Conservation (phyloP, 192 early-diverging fungal species). For the Coemansia sp. region DNA sequence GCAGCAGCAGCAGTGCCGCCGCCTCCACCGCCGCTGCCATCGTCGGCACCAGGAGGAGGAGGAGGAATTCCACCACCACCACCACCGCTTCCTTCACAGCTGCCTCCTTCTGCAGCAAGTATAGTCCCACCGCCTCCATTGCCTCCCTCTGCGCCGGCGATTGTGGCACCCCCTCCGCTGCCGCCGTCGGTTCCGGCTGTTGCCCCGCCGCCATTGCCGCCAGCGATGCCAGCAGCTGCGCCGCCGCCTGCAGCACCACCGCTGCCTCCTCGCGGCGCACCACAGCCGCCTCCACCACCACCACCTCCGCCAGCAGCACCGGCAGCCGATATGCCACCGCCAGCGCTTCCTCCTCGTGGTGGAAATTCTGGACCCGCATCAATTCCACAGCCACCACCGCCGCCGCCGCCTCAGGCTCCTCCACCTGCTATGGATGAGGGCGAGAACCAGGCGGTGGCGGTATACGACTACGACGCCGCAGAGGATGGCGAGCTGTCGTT, state of each 20-base stretch:
- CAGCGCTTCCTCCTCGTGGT: slow-evolving; percentile 17
- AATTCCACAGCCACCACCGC: slow-evolving; percentile 8
- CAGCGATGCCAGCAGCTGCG: slow-evolving; percentile 1
- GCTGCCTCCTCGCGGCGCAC: background rate
- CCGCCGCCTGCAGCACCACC: slow-evolving; percentile 2
- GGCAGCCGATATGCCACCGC: slow-evolving; percentile 1
- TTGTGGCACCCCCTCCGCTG: slow-evolving; percentile 18
- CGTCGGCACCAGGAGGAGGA: slow-evolving; percentile 18
- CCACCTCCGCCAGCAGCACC: slow-evolving; percentile 11
- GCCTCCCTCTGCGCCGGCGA: background rate
- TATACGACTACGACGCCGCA: slow-evolving; percentile 84
- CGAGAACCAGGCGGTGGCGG: slow-evolving; percentile 57
- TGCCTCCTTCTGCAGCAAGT: background rate
- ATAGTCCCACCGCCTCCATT: slow-evolving; percentile 9
- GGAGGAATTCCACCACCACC: slow-evolving; percentile 1
- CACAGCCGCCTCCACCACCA: slow-evolving; percentile 11
- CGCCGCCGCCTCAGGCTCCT: slow-evolving; percentile 21
- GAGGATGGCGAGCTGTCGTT: slow-evolving; percentile 91
- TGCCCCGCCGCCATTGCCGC: slow-evolving; percentile 11
- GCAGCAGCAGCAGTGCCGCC: slow-evolving; percentile 8
- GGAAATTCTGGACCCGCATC: background rate
- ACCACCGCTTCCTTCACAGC: slow-evolving; percentile 8
- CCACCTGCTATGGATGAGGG: slow-evolving; percentile 26
- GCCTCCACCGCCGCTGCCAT: slow-evolving; percentile 12
- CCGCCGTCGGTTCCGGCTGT: slow-evolving; percentile 20